Evolutionary conservation across 2,329 filamentous ascomycete species (phyloP).

Genomic region (Gaeumannomyces tritici): DNA sequence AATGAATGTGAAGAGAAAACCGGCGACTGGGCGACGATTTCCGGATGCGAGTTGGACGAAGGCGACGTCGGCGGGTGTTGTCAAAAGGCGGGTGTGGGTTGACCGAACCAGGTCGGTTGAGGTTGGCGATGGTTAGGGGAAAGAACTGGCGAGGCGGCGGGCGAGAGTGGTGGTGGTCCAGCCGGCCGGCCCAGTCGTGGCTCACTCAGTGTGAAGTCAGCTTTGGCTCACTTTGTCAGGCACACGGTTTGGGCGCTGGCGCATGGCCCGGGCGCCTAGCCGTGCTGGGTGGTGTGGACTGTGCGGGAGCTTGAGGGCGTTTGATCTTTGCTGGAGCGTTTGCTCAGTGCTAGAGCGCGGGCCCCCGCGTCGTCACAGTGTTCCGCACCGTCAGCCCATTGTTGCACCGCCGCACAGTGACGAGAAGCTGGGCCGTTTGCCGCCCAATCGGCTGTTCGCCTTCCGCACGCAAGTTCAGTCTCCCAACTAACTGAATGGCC

Average conservation of each 20-base stretch:
- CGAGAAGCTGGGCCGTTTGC: not conserved
- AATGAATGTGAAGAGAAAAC: not conserved
- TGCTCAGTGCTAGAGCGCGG: too few relatives aligned
- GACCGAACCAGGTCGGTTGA: constrained; percentile 1
- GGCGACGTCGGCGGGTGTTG: not conserved
- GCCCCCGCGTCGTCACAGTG: too few relatives aligned
- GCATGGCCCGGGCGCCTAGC: too few relatives aligned
- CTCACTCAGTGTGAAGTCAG: not conserved
- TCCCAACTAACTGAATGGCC: not conserved
- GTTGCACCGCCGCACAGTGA: not conserved
- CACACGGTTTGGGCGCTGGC: too few relatives aligned
- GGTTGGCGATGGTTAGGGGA: constrained; percentile 1
- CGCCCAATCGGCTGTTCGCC: not conserved
- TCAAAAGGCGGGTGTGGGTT: not conserved
- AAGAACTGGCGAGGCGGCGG: constrained; percentile 3
- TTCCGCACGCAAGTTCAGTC: not conserved
- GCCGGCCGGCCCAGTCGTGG: not conserved
- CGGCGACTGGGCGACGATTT: not conserved
- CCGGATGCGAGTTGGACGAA: not conserved
- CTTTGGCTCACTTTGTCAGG: too few relatives aligned
- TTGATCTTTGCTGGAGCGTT: too few relatives aligned
- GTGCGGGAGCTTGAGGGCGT: too few relatives aligned
- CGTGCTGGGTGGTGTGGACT: too few relatives aligned
- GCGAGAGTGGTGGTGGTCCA: not conserved
- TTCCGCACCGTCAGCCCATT: too few relatives aligned